phyloP scores from a whole-genome alignment of 2,329 filamentous ascomycete genomes.

The Periconia sp. region DNA sequence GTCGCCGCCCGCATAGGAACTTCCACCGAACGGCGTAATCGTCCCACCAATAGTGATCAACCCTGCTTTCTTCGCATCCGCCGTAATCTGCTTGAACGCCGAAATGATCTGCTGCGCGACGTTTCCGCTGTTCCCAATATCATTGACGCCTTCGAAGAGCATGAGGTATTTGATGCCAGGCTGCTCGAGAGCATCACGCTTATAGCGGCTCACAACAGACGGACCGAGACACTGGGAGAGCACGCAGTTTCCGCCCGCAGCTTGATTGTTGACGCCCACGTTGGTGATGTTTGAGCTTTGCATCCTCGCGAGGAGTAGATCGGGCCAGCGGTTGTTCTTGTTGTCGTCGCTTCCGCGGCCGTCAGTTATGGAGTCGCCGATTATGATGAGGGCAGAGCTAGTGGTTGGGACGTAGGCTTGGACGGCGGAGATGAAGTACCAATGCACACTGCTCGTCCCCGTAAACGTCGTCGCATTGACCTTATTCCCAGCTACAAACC shows the following conservation, averaged over 20 bases:
- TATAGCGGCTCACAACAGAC: conserved; percentile 65
- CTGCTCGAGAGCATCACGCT: conserved; percentile 68
- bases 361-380: conserved; percentile 71
- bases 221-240: conserved; percentile 68
- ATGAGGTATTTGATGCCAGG: conserved; percentile 66
- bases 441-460: conserved; percentile 48
- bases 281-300: conserved; percentile 49
- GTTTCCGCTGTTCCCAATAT: conserved; percentile 60
- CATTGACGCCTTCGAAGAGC: conserved; percentile 73
- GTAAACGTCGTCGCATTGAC: conserved; percentile 56
- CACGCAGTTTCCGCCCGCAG: conserved; percentile 71
- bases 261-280: conserved; percentile 68
- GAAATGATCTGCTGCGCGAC: conserved; percentile 34
- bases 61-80: conserved; percentile 58
- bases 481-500: conserved; percentile 62
- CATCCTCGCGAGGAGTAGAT: conserved; percentile 53
- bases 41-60: conserved; percentile 66
- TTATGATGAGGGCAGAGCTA: conserved; percentile 55
- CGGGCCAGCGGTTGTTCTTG: conserved; percentile 60
- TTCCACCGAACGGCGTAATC: conserved; percentile 66
- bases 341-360: conserved; percentile 66
- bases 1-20: conserved; percentile 58
- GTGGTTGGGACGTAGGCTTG: conserved; percentile 57
- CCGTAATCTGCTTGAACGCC: conserved; percentile 62
- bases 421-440: conserved; percentile 63